phyloP scores from a whole-genome alignment of 257 asterid genomes.

The Penstemon newberryi region DNA sequence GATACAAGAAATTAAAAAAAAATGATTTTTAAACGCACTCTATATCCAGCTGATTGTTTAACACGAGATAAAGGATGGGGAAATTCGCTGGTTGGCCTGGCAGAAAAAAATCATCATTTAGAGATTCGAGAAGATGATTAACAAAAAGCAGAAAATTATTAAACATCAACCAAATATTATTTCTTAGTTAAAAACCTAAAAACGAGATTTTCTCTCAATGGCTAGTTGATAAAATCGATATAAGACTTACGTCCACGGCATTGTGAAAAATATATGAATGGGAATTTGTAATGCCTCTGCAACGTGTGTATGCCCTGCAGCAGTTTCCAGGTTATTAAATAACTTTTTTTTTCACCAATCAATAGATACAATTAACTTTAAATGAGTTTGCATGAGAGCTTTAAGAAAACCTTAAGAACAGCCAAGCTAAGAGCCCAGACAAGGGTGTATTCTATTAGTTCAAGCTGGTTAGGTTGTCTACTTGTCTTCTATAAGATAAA shows the following conservation, averaged over 20 bases:
- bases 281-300: slow-evolving; percentile 89
- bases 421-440: too few relatives aligned
- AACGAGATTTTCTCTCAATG: slow-evolving; percentile 18
- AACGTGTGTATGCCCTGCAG: slow-evolving; percentile 91
- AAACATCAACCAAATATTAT: slow-evolving; percentile 9
- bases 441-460: too few relatives aligned
- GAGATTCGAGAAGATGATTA: slow-evolving; percentile 5
- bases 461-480: too few relatives aligned
- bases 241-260: slow-evolving; percentile 99
- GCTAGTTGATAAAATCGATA: slow-evolving; percentile 26
- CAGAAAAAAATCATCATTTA: slow-evolving; percentile 31
- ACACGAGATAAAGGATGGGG: slow-evolving; percentile 98
- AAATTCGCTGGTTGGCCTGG: slow-evolving; percentile 96
- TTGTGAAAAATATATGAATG: slow-evolving; percentile 89
- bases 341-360: background rate
- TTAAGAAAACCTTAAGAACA: background rate
- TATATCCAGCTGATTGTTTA: slow-evolving; percentile 92
- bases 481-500: too few relatives aligned
- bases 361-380: background rate
- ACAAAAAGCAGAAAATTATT: background rate
- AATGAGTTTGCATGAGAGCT: background rate
- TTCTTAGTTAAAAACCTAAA: slow-evolving; percentile 32
- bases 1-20: slow-evolving; percentile 22
- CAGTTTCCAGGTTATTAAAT: slow-evolving; percentile 24
- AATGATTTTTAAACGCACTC: slow-evolving; percentile 53